These are phyloP conservation scores for Aspergillus heteromorphus DNA, from an alignment of 495 filamentous ascomycete genomes.

Conservation along the genomic window DNA sequence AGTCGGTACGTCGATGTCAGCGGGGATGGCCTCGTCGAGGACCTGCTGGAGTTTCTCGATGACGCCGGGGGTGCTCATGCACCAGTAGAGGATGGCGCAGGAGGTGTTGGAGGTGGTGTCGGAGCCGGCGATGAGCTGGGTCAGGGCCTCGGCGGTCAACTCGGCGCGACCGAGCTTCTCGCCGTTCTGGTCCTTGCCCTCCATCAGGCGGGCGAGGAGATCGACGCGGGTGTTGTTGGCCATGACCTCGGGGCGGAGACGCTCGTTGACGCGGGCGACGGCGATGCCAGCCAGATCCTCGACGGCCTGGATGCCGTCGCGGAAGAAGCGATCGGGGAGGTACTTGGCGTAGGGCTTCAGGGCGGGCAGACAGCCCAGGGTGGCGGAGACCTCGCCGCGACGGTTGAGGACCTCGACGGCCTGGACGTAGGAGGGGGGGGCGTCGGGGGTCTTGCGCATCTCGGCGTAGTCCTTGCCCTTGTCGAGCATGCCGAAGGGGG, in stretches of 20 bases:
- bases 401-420: slow-evolving; percentile 53
- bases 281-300: slow-evolving; percentile 58
- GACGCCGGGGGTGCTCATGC: slow-evolving; percentile 63
- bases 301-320: slow-evolving; percentile 43
- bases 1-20: slow-evolving; percentile 55
- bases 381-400: slow-evolving; percentile 48
- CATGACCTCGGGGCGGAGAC: slow-evolving; percentile 59
- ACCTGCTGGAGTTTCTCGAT: slow-evolving; percentile 64
- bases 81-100: slow-evolving; percentile 80
- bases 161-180: slow-evolving; percentile 68
- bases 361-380: slow-evolving; percentile 41
- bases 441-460: slow-evolving; percentile 45
- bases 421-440: slow-evolving; percentile 41
- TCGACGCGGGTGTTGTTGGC: slow-evolving; percentile 61
- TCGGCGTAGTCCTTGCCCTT: slow-evolving; percentile 55
- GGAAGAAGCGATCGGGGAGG: slow-evolving; percentile 49
- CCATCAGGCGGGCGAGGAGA: slow-evolving; percentile 77
- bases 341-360: slow-evolving; percentile 49
- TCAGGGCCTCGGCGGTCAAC: slow-evolving; percentile 81
- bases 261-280: slow-evolving; percentile 70
- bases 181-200: slow-evolving; percentile 78
- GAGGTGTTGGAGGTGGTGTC: slow-evolving; percentile 89
- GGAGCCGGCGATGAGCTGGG: slow-evolving; percentile 84
- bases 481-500: slow-evolving; percentile 50
- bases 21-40: slow-evolving; percentile 64